Conservation (phyloP, 371 early-diverging fungal genomes). For the Apophysomyces variabilis region DNA sequence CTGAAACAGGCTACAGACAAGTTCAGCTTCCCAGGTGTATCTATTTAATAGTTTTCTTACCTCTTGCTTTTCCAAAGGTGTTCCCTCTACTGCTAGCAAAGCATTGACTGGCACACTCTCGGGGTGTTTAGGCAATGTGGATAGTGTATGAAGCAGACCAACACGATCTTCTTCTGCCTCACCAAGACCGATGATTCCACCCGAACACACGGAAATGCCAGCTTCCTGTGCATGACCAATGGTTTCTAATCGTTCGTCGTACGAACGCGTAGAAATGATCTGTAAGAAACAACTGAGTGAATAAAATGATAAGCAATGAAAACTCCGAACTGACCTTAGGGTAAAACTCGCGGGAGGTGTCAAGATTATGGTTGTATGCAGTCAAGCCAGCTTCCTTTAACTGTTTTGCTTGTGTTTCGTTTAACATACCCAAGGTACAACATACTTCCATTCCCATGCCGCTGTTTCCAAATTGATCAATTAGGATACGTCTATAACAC, state of each 20-base stretch:
- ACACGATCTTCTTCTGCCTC: constrained; percentile 80
- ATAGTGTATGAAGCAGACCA: constrained; percentile 77
- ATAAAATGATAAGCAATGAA: not conserved
- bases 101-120: constrained; percentile 88
- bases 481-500: not conserved
- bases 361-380: constrained; percentile 92
- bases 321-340: constrained; percentile 59
- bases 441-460: constrained; percentile 93
- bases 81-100: constrained; percentile 82
- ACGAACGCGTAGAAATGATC: constrained; percentile 85
- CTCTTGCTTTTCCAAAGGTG: constrained; percentile 81
- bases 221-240: constrained; percentile 79
- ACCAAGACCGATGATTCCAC: constrained; percentile 89
- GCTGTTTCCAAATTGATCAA: constrained; percentile 30
- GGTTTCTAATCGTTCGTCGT: constrained; percentile 83
- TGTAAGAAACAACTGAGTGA: constrained; percentile 14
- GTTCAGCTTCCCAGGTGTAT: not conserved
- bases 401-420: constrained; percentile 74
- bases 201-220: constrained; percentile 88
- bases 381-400: constrained; percentile 87
- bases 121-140: constrained; percentile 80
- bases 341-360: constrained; percentile 85
- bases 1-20: constrained; percentile 66
- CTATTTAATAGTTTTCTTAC: constrained; percentile 25
- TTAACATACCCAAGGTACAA: constrained; percentile 89